Evolutionary conservation across 305 asterid species (phyloP), one percentile per base, ranked within the genome.

Genomic region (Fraxinus dipetala): DNA sequence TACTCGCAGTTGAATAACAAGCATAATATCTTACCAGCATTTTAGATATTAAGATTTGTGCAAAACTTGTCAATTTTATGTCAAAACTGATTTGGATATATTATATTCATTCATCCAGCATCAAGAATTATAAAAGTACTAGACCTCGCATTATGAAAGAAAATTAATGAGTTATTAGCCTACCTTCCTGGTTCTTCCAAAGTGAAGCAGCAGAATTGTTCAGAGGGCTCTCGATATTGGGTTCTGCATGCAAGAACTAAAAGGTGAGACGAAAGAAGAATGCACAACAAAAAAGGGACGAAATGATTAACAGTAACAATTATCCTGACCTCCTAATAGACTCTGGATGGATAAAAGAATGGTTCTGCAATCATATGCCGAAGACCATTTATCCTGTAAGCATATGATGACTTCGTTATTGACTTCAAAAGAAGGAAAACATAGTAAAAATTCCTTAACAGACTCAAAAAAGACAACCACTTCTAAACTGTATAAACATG

Each of bases 141-240:
- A 24, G 9, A 30, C 75, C 75, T 69, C 22, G 2, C 3, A 28
- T 9, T 69, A 69, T 13, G 24, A 70, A 30, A 13, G 16, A 70
- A 70, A 43, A 43, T 31, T 11, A 4, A 31, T 6, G 20, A 75
- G 16, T 70, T 74, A 77, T 76, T 34, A 26, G 45, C 82, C 6
- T 73, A 94, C 98, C 98, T 91, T 91, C 91, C 26, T 88, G 91
- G 85, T 90, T 92, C 86, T 90, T 90, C 96, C 97, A 94, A 80
- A 91, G 94, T 78, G 93, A 81, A 80, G 98, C 95, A 85, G 98
- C 98, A 31, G 90, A 89, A 84, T 85, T 86, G 86, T 93, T 93
- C 76, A 93, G 90, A 84, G 98, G 97, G 84, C 95, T 91, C 77
- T 92, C 94, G 5, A 16, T 91, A 83, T 93, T 93, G 51, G 98